These are phyloP conservation scores for Hanseniaspora gamundiae DNA, from an alignment of 1,139 yeast genomes.

Conservation along the genomic window DNA sequence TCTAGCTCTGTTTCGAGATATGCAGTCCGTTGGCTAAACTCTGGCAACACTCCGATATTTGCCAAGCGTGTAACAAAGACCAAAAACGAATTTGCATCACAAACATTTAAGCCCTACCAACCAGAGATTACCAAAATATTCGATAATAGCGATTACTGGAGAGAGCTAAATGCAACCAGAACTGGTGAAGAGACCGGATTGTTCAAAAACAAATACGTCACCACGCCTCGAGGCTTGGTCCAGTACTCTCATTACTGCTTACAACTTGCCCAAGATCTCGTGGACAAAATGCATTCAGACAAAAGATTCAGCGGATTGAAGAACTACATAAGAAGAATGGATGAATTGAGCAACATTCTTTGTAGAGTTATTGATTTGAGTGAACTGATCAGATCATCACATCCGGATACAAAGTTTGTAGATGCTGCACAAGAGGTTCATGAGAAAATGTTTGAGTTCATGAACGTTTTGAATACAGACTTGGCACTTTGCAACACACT, in stretches of 20 bases:
- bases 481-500: conserved; percentile 57
- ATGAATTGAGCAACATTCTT: conserved; percentile 73
- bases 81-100: background rate
- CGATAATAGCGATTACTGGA: conserved; percentile 17
- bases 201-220: conserved; percentile 58
- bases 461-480: conserved; percentile 85
- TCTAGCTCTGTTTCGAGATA: too few species aligned
- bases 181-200: conserved; percentile 38
- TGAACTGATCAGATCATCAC: conserved; percentile 82
- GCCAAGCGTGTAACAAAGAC: background rate
- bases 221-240: conserved; percentile 57
- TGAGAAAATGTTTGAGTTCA: conserved; percentile 80
- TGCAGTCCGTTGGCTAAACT: too few species aligned
- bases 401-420: conserved; percentile 62
- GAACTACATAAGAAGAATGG: conserved; percentile 54
- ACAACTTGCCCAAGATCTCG: conserved; percentile 48
- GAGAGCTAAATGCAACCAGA: conserved; percentile 9
- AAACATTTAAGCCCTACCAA: background rate
- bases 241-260: conserved; percentile 58
- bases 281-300: conserved; percentile 41
- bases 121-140: conserved; percentile 11
- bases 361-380: conserved; percentile 93
- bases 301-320: conserved; percentile 34
- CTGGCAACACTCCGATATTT: too few species aligned
- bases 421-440: conserved; percentile 82